A percentile compares a stretch with the other conserved stretches of the same genome.
Conservation (phyloP, 768 basidiomycete species). For the Mycena belliarum region DNA sequence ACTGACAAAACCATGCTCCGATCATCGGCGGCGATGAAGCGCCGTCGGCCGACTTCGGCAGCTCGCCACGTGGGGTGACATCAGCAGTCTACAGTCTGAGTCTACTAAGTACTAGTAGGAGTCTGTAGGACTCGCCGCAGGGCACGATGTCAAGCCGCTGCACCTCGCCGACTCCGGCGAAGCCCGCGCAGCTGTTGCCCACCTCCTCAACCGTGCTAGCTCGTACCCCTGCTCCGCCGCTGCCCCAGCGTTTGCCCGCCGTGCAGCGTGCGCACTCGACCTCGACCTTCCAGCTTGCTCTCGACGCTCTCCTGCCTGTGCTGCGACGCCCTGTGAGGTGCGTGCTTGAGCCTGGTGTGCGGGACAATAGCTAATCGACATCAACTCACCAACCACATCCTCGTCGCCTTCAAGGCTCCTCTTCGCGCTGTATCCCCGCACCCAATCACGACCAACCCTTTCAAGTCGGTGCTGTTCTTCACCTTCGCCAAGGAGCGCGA, state of each 20-base stretch:
- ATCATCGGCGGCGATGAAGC: too few relatives aligned
- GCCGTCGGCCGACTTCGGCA: too few relatives aligned
- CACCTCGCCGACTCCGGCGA: background rate
- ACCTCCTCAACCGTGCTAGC: slow-evolving; percentile 66
- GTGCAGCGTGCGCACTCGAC: slow-evolving; percentile 76
- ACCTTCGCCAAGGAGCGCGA: slow-evolving; percentile 71
- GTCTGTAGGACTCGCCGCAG: background rate
- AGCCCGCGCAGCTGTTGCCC: slow-evolving; percentile 54
- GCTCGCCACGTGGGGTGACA: too few relatives aligned
- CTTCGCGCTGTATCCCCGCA: slow-evolving; percentile 79
- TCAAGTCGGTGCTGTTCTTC: slow-evolving; percentile 70
- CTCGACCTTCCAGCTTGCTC: slow-evolving; percentile 79
- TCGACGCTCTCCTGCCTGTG: slow-evolving; percentile 77
- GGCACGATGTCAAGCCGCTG: background rate
- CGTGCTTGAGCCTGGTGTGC: slow-evolving; percentile 25
- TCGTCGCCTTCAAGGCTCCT: slow-evolving; percentile 80
- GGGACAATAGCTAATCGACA: slow-evolving; percentile 13
- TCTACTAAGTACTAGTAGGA: background rate
- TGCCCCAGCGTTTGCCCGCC: slow-evolving; percentile 71
- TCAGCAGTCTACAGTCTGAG: too few relatives aligned
- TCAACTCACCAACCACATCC: slow-evolving; percentile 71
- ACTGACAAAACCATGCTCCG: too few relatives aligned
- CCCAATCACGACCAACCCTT: slow-evolving; percentile 79
- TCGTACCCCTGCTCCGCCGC: slow-evolving; percentile 76
- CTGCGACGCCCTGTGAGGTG: slow-evolving; percentile 59